These are phyloP conservation scores for Ophiostoma angusticollis DNA, from an alignment of 2,329 filamentous ascomycete species.

Conservation along the genomic window DNA sequence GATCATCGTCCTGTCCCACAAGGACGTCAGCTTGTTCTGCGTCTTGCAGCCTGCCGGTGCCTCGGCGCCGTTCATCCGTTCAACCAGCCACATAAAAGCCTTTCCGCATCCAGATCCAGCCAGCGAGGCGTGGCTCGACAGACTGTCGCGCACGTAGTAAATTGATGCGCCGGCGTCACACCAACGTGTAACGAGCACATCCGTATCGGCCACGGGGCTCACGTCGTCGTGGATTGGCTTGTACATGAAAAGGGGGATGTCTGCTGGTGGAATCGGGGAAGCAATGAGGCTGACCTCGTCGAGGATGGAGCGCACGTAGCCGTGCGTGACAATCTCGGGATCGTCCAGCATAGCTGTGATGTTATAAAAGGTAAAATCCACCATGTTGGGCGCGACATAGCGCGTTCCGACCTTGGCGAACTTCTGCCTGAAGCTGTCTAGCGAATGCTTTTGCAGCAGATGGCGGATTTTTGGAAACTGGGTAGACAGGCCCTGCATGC, in stretches of 20 bases:
- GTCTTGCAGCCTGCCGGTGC: background rate
- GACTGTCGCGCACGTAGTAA: constrained; percentile 4
- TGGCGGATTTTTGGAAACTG: constrained; percentile 1
- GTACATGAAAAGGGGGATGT: constrained; percentile 32
- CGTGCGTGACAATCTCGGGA: constrained; percentile 1
- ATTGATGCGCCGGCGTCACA: constrained; percentile 4
- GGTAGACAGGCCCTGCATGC: constrained; percentile 11
- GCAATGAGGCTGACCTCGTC: constrained; percentile 17
- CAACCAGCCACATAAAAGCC: constrained; percentile 6
- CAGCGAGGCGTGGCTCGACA: constrained; percentile 1
- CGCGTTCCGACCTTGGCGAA: constrained; percentile 16
- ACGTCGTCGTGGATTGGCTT: constrained; percentile 30
- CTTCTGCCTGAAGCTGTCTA: constrained; percentile 15
- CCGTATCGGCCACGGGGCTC: constrained; percentile 9
- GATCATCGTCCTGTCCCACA: constrained; percentile 1
- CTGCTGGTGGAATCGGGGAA: background rate
- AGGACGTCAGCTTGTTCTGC: background rate
- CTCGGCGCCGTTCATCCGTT: constrained; percentile 2
- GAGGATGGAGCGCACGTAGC: constrained; percentile 17
- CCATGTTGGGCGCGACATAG: constrained; percentile 28
- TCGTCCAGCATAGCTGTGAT: constrained; percentile 13
- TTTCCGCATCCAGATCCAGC: constrained; percentile 1
- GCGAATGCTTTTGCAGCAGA: constrained; percentile 1
- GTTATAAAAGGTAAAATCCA: constrained; percentile 17
- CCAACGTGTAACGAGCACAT: constrained; percentile 3